Evolutionary conservation across 768 basidiomycete genomes (phyloP).

Genomic region (Exidia glandulosa): DNA sequence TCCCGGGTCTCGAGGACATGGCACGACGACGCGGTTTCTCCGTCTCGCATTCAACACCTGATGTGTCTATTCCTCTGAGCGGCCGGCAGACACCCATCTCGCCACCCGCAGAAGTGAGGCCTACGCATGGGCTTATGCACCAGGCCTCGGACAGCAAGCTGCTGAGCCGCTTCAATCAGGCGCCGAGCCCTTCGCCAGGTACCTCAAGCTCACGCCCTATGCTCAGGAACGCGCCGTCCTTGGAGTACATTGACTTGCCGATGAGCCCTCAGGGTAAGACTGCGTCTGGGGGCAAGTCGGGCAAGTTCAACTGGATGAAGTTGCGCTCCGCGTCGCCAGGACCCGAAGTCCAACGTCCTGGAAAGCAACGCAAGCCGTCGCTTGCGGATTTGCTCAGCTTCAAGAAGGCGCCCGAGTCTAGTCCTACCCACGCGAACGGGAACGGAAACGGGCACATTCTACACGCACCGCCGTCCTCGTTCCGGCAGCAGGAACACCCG

Average conservation of each 20-base stretch:
- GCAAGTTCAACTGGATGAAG: slow-evolving; percentile 1
- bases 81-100: neutral
- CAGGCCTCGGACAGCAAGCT: slow-evolving; percentile 19
- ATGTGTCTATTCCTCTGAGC: neutral
- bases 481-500: neutral
- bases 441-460: neutral
- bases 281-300: neutral
- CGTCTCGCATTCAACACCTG: neutral
- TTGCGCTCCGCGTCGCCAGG: neutral
- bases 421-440: neutral
- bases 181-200: neutral
- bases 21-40: slow-evolving; percentile 17
- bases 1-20: slow-evolving; percentile 74
- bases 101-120: neutral
- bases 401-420: neutral
- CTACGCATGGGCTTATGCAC: slow-evolving; percentile 13
- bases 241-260: neutral
- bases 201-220: too few species aligned
- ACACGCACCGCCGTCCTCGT: neutral
- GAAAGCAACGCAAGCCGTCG: slow-evolving; percentile 36
- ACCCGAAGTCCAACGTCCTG: neutral
- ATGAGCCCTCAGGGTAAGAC: neutral
- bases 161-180: slow-evolving; percentile 3
- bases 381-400: slow-evolving; percentile 48
- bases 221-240: neutral